phyloP scores from a whole-genome alignment of 129 eudicot genomes.

The Artemisia tridentata region DNA sequence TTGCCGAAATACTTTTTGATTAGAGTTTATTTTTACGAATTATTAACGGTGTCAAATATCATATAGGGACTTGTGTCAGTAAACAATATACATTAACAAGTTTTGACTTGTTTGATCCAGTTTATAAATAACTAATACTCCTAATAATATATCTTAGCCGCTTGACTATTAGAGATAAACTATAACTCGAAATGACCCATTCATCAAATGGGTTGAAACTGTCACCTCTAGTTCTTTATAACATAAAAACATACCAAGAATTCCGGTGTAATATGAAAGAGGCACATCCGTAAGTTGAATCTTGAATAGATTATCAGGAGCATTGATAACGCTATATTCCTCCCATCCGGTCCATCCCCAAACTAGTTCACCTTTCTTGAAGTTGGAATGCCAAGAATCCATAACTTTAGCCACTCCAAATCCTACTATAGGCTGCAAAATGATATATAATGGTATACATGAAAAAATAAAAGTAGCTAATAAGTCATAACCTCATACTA shows the following conservation, averaged over 20 bases:
- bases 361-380: constrained; percentile 55
- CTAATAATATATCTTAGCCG: background rate
- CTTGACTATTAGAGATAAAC: background rate
- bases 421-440: constrained; percentile 50
- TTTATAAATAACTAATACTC: background rate
- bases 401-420: constrained; percentile 59
- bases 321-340: constrained; percentile 54
- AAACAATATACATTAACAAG: too few relatives aligned
- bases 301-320: constrained; percentile 33
- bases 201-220: background rate
- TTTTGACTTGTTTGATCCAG: too few relatives aligned
- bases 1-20: background rate
- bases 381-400: constrained; percentile 49
- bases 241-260: constrained; percentile 51
- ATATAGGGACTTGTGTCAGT: too few relatives aligned
- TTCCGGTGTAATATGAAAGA: constrained; percentile 77
- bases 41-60: too few relatives aligned
- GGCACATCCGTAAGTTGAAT: constrained; percentile 58
- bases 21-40: too few relatives aligned
- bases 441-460: too few relatives aligned
- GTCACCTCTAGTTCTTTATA: background rate
- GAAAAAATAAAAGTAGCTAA: too few relatives aligned
- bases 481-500: background rate
- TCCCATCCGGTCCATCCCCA: constrained; percentile 78
- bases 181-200: background rate